phyloP scores from a whole-genome alignment of 495 filamentous ascomycete genomes.

The Lasiosphaeria miniovina region DNA sequence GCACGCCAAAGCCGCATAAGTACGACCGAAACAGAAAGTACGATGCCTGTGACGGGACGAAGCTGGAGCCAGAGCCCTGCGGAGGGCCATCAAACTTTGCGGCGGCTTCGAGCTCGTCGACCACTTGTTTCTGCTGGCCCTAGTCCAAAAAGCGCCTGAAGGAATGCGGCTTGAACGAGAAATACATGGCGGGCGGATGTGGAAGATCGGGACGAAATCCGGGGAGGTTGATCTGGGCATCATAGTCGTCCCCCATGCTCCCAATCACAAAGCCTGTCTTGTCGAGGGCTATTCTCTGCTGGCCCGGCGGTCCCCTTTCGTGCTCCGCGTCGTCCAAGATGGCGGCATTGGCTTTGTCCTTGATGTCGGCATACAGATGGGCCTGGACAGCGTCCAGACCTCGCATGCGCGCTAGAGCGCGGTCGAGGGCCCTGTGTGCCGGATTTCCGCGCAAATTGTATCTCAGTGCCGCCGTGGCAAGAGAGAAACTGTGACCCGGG shows the following conservation, averaged over 20 bases:
- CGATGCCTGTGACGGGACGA: background rate
- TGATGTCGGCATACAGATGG: constrained; percentile 10
- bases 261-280: constrained; percentile 11
- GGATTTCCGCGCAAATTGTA: constrained; percentile 13
- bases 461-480: constrained; percentile 11
- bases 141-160: constrained; percentile 3
- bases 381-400: constrained; percentile 10
- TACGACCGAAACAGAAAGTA: constrained; percentile 14
- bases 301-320: background rate
- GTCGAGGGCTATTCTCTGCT: constrained; percentile 9
- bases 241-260: constrained; percentile 15
- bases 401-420: constrained; percentile 14
- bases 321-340: background rate
- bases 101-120: constrained; percentile 9
- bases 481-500: constrained; percentile 8
- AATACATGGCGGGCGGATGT: background rate
- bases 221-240: constrained; percentile 17
- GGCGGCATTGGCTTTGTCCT: constrained; percentile 13
- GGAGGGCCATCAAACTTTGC: background rate
- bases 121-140: constrained; percentile 10
- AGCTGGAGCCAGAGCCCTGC: background rate
- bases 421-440: constrained; percentile 12
- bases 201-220: constrained; percentile 14
- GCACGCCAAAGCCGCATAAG: constrained; percentile 9
- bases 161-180: constrained; percentile 10